Conservation (phyloP, 208 protist genomes). For the Wallacemonas collosoma region DNA sequence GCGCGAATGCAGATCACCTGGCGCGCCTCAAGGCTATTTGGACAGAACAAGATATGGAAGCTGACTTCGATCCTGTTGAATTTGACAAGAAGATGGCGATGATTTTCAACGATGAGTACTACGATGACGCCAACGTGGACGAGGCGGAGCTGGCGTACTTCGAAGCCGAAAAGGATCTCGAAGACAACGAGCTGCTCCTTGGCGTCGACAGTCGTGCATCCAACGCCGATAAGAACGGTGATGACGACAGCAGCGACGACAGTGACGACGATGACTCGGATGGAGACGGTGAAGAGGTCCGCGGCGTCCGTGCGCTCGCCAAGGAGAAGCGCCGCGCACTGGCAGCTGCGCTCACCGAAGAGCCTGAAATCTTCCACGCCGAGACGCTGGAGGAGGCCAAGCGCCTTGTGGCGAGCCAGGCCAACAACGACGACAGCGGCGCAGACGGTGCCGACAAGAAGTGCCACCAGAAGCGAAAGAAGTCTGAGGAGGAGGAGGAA, state of each 20-base stretch:
- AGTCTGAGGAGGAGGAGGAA: constrained; percentile 14
- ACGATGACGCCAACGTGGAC: constrained; percentile 84
- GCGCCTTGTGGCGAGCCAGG: constrained; percentile 6
- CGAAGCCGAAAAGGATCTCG: constrained; percentile 73
- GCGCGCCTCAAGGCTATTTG: constrained; percentile 63
- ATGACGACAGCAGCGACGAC: constrained; percentile 20
- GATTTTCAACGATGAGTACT: constrained; percentile 89
- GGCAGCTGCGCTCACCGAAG: constrained; percentile 12
- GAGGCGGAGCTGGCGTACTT: constrained; percentile 87
- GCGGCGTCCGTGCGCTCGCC: constrained; percentile 8
- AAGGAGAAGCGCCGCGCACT: constrained; percentile 16
- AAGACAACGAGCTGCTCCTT: constrained; percentile 25
- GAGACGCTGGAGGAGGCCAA: constrained; percentile 68
- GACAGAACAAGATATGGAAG: constrained; percentile 82
- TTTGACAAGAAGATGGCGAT: constrained; percentile 89
- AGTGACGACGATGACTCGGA: constrained; percentile 29
- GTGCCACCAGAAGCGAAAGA: not conserved
- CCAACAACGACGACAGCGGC: not conserved
- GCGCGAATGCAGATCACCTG: constrained; percentile 58
- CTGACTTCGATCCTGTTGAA: constrained; percentile 83
- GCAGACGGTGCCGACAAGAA: not conserved
- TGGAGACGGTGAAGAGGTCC: constrained; percentile 16
- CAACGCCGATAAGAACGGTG: constrained; percentile 16
- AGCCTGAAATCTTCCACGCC: constrained; percentile 53
- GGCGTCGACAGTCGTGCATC: not conserved